Conservation (phyloP, 1,284 basidiomycete species). For the Sanghuangporus sanghuang region DNA sequence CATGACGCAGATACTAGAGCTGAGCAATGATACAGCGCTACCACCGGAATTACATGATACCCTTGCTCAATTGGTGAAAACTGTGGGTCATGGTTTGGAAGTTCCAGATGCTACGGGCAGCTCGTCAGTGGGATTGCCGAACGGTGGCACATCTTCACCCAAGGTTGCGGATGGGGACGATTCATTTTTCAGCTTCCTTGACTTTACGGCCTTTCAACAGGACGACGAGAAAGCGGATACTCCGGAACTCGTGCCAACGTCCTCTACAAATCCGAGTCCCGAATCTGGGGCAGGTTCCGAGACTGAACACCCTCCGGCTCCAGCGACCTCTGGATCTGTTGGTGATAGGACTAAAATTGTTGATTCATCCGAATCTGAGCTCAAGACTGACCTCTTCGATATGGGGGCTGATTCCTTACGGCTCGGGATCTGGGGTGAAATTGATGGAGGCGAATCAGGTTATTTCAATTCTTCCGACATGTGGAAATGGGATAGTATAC, state of each 20-base stretch:
- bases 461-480: conserved; percentile 53
- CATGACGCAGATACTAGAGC: conserved; percentile 56
- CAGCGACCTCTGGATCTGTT: conserved; percentile 16
- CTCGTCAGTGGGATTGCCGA: background rate
- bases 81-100: conserved; percentile 37
- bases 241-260: conserved; percentile 62
- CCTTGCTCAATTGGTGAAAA: conserved; percentile 57
- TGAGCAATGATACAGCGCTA: conserved; percentile 36
- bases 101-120: conserved; percentile 26
- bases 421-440: conserved; percentile 58
- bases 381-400: conserved; percentile 7
- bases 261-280: conserved; percentile 60
- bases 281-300: conserved; percentile 60
- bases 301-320: conserved; percentile 36
- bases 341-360: conserved; percentile 42
- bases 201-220: conserved; percentile 52
- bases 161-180: conserved; percentile 30
- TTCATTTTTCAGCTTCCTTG: conserved; percentile 48
- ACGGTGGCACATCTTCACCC: conserved; percentile 29
- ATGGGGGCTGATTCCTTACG: conserved; percentile 42
- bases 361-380: conserved; percentile 30
- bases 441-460: conserved; percentile 69
- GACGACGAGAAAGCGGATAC: conserved; percentile 56
- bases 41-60: conserved; percentile 53
- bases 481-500: conserved; percentile 76